phyloP scores from a whole-genome alignment of 2,329 filamentous ascomycete species.

The Juglanconis juglandina region DNA sequence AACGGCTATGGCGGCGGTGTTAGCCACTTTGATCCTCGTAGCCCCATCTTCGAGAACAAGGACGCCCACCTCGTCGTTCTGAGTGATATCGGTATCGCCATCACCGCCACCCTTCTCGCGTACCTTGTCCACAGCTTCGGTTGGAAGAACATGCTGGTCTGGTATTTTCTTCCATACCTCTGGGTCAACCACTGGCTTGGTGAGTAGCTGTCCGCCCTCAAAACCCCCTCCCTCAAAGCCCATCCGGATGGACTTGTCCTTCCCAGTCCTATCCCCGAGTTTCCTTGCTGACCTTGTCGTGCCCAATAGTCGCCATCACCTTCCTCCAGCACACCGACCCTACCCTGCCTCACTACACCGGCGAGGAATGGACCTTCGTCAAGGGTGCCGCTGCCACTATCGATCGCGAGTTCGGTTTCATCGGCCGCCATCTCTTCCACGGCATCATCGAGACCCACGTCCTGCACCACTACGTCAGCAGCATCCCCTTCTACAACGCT shows the following conservation, averaged over 20 bases:
- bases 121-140: constrained; percentile 74
- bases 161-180: constrained; percentile 92
- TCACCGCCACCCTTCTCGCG: constrained; percentile 61
- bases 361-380: constrained; percentile 84
- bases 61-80: constrained; percentile 83
- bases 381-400: constrained; percentile 94
- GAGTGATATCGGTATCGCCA: constrained; percentile 76
- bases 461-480: constrained; percentile 94
- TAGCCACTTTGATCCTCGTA: constrained; percentile 89
- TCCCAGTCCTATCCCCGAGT: neutral
- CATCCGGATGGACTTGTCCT: neutral
- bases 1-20: constrained; percentile 80
- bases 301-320: constrained; percentile 79
- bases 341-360: constrained; percentile 85
- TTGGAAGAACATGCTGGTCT: constrained; percentile 81
- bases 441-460: constrained; percentile 98
- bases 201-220: constrained; percentile 48
- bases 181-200: constrained; percentile 99
- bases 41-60: constrained; percentile 86
- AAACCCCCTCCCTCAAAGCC: neutral
- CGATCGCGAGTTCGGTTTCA: constrained; percentile 94
- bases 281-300: neutral
- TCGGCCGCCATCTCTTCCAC: constrained; percentile 86
- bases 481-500: constrained; percentile 94
- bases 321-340: constrained; percentile 97